These are phyloP conservation scores for Pleoardoris graminearum DNA, from an alignment of 2,329 filamentous ascomycete genomes.

Conservation along the genomic window DNA sequence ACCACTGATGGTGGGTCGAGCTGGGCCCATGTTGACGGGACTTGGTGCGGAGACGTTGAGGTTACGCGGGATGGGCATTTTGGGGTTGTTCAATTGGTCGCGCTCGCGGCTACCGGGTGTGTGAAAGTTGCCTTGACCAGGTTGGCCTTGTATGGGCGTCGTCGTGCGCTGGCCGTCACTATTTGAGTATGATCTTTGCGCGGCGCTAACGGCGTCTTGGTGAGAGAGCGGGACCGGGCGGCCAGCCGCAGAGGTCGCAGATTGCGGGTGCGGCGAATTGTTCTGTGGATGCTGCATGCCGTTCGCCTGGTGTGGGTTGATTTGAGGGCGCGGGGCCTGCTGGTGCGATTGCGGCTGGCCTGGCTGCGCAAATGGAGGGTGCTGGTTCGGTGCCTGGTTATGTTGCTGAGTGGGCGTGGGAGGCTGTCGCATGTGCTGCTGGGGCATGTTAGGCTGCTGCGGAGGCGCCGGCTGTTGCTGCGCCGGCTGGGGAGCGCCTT, in stretches of 20 bases:
- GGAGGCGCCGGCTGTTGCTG: constrained; percentile 15
- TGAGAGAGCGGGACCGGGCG: constrained; percentile 48
- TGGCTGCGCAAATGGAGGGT: constrained; percentile 30
- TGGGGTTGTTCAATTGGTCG: constrained; percentile 56
- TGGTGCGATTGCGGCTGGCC: constrained; percentile 36
- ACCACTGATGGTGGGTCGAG: constrained; percentile 82
- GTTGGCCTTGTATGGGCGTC: constrained; percentile 37
- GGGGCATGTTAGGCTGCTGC: constrained; percentile 16
- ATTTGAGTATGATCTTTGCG: constrained; percentile 45
- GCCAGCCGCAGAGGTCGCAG: constrained; percentile 36
- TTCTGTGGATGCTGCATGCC: constrained; percentile 38
- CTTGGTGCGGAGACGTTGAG: constrained; percentile 72
- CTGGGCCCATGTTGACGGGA: constrained; percentile 72
- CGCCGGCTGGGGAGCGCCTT: constrained; percentile 18
- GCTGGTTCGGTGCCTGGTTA: constrained; percentile 33
- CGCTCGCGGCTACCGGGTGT: constrained; percentile 40
- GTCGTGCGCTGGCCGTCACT: constrained; percentile 39
- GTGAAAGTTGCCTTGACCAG: constrained; percentile 34
- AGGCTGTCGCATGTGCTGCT: constrained; percentile 30
- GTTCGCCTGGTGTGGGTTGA: constrained; percentile 43
- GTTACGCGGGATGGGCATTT: constrained; percentile 82
- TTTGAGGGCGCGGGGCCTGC: constrained; percentile 40
- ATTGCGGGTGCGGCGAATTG: constrained; percentile 45
- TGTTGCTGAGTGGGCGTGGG: constrained; percentile 35
- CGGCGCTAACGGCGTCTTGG: constrained; percentile 49